Evolutionary conservation across 805 yeast genomes (phyloP).

Genomic region (Tetrapisispora namnaoensis): DNA sequence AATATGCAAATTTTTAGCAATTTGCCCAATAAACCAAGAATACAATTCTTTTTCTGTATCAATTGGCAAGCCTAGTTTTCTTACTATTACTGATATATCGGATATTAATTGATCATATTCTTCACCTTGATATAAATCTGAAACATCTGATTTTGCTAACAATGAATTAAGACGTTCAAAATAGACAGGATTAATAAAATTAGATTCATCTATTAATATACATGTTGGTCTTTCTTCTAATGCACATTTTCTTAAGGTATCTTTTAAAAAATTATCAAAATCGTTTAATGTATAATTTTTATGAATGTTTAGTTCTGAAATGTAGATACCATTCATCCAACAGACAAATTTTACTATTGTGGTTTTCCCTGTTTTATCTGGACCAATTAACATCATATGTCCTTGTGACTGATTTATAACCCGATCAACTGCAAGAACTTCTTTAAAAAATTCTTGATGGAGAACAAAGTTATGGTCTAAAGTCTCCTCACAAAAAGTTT

Average conservation of each 20-base stretch:
- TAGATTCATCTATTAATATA: constrained; percentile 72
- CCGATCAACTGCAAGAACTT: constrained; percentile 69
- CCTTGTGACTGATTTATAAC: constrained; percentile 82
- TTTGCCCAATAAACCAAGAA: constrained; percentile 61
- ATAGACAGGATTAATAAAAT: constrained; percentile 65
- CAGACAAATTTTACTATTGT: constrained; percentile 72
- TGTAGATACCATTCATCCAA: constrained; percentile 76
- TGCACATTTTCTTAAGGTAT: constrained; percentile 41
- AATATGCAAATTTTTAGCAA: constrained; percentile 69
- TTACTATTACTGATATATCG: constrained; percentile 47
- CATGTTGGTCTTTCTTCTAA: constrained; percentile 53
- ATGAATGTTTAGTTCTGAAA: constrained; percentile 48
- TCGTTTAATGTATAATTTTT: constrained; percentile 45
- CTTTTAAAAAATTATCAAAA: constrained; percentile 57
- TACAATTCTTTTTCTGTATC: constrained; percentile 64
- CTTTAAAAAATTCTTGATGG: constrained; percentile 63
- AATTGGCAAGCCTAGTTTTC: constrained; percentile 48
- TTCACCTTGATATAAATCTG: constrained; percentile 78
- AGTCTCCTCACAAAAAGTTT: constrained; percentile 72
- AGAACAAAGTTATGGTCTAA: constrained; percentile 49
- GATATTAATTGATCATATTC: constrained; percentile 45
- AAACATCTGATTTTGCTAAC: constrained; percentile 88
- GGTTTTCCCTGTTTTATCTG: constrained; percentile 73
- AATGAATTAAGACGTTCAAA: constrained; percentile 86
- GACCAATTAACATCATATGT: constrained; percentile 77